Evolutionary conservation across 2,329 filamentous ascomycete species (phyloP).

Genomic region (Ophiocordyceps unilateralis): DNA sequence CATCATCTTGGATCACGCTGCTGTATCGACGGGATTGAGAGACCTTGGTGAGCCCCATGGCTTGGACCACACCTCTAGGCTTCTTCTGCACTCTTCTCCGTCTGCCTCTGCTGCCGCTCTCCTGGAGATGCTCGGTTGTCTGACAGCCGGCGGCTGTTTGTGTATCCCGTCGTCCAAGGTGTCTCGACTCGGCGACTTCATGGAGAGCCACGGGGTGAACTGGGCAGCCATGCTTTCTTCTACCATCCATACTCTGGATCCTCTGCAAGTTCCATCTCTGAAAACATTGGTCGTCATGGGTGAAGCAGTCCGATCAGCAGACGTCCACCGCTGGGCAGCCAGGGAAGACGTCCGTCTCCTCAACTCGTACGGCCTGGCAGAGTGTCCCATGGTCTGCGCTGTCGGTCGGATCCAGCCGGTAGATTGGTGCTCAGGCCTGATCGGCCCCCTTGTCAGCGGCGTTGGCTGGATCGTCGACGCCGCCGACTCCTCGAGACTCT

Average conservation of each 20-base stretch:
- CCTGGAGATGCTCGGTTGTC: conserved; percentile 1
- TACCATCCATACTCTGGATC: neutral
- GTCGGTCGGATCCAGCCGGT: neutral
- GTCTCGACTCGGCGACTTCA: neutral
- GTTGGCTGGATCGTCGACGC: conserved; percentile 1
- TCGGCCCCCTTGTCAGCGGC: conserved; percentile 1
- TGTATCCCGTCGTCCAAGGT: neutral
- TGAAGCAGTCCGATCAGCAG: neutral
- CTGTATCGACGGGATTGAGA: neutral
- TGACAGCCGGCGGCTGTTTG: neutral
- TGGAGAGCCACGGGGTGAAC: neutral
- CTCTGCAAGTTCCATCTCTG: neutral
- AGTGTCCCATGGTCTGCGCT: neutral
- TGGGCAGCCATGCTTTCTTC: conserved; percentile 2
- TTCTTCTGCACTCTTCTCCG: conserved; percentile 1
- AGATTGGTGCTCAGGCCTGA: neutral
- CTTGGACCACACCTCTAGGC: neutral
- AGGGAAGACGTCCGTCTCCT: conserved; percentile 1
- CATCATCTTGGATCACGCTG: neutral
- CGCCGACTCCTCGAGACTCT: neutral
- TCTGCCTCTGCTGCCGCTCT: neutral
- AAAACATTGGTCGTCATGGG: conserved; percentile 1
- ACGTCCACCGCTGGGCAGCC: neutral
- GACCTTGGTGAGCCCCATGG: neutral
- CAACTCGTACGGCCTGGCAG: neutral